Evolutionary conservation across 106 monocot genomes (phyloP).

Genomic region (Phalaenopsis aphrodite): DNA sequence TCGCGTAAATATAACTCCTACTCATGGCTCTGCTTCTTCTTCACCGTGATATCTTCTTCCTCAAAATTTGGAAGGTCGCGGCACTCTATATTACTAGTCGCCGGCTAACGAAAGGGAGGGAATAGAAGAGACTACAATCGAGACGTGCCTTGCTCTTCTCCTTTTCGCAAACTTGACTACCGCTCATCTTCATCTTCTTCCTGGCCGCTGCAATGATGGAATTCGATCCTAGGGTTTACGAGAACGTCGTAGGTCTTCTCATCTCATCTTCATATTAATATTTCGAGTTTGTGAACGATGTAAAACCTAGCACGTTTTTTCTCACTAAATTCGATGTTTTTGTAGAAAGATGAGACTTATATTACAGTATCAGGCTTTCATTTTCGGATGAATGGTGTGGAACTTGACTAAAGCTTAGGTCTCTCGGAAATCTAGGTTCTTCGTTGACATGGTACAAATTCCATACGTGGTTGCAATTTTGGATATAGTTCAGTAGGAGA

Average conservation of each 20-base stretch:
- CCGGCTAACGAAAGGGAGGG: too few species aligned
- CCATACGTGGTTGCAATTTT: not conserved
- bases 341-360: not conserved
- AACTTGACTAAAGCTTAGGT: not conserved
- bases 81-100: too few species aligned
- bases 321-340: not conserved
- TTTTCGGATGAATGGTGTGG: not conserved
- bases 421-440: not conserved
- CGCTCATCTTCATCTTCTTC: not conserved
- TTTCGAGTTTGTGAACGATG: not conserved
- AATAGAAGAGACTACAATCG: too few species aligned
- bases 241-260: conserved; percentile 6
- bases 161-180: not conserved
- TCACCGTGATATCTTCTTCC: too few species aligned
- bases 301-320: not conserved
- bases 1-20: too few species aligned
- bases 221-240: conserved; percentile 10
- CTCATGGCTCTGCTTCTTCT: too few species aligned
- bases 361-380: not conserved
- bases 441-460: not conserved
- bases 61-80: too few species aligned
- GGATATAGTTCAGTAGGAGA: too few species aligned
- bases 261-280: not conserved
- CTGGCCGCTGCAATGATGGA: not conserved
- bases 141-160: too few species aligned